Base-by-base conservation (phyloP, 768 basidiomycete genomes). In the Flagelloscypha sp. region DNA sequence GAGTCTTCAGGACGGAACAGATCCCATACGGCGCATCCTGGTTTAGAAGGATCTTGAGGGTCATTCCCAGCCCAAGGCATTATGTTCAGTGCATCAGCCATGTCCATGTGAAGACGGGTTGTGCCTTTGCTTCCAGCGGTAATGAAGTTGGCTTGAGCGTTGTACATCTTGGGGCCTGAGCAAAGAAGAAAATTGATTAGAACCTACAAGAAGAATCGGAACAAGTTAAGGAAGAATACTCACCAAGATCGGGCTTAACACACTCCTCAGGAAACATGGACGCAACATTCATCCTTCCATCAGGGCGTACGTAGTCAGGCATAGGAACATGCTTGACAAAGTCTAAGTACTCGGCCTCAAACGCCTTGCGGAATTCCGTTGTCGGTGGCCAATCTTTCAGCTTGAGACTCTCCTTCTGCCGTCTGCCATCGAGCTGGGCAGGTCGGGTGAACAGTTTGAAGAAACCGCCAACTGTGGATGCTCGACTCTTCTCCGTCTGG, bases 101-200 rank as follows among this genome's bases (percentile, higher is more conserved):
- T 87, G 56, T 89, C 88, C 86, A 94, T 89, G 47, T 95, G 93
- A 33, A 95, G 59, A 38, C 86, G 67, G 7, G 92, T 95, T 15
- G 86, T 79, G 2, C 92, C 90, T 47, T 84, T 81, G 50, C 77
- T 84, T 3, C 82, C 82, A 20, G 63, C 54, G 4, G 58, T 53
- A 47, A 84, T 79, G 25, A 65, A 70, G 3, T 82, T 83, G 7
- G 79, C 77, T 62, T 88, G 78, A 0, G 90, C 86, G 44, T 88
- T 92, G 58, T 95, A 95, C 86, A 93, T 84, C 61, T 94, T 95
- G 1, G 92, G 92, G 3, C 89, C 88, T 79, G 54, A 27, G 47
- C 48, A 48, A 13, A 47, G 29, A 28, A 7, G 29, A 52, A 13
- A 52, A 37, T 30, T 9, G n/a, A 34, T 23, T 30, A 8, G n/a